Conservation (phyloP, 768 basidiomycete genomes). For the Aureoboletus auriporus region DNA sequence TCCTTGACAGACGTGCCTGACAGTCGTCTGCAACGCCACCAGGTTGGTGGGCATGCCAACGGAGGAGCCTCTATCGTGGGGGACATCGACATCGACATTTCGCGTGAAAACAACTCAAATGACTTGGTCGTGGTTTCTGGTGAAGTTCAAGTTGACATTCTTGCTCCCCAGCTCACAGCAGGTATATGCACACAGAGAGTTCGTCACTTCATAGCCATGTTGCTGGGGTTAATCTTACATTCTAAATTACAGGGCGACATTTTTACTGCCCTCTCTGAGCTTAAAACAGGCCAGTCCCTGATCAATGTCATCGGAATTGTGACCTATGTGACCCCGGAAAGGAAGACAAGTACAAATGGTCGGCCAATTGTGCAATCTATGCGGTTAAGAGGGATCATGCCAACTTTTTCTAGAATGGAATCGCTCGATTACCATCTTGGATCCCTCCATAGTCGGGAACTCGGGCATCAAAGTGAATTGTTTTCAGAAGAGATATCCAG, state of each 20-base stretch:
- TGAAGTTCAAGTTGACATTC: not conserved
- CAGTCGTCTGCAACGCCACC: not conserved
- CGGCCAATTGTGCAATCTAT: conserved; percentile 4
- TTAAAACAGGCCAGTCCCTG: conserved; percentile 10
- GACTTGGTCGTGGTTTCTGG: not conserved
- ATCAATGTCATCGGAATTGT: conserved; percentile 34
- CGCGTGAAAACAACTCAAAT: not conserved
- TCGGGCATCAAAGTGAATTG: conserved; percentile 40
- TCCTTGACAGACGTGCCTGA: not conserved
- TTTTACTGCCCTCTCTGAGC: conserved; percentile 18
- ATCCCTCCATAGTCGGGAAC: conserved; percentile 40
- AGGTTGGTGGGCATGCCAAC: not conserved
- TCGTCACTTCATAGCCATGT: conserved; percentile 2
- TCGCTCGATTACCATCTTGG: conserved; percentile 44
- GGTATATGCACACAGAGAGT: conserved; percentile 28
- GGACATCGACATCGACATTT: not conserved
- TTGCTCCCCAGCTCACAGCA: conserved; percentile 10
- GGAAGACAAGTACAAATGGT: conserved; percentile 25
- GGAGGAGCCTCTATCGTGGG: not conserved
- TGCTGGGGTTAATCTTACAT: not conserved
- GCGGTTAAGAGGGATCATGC: not conserved
- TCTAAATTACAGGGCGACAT: conserved; percentile 21
- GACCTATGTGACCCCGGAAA: conserved; percentile 7
- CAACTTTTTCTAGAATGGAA: conserved; percentile 39
- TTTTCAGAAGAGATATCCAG: conserved; percentile 44